Evolutionary conservation across 371 early-diverging fungal species (phyloP).

Genomic region (Actinomortierella ambigua): DNA sequence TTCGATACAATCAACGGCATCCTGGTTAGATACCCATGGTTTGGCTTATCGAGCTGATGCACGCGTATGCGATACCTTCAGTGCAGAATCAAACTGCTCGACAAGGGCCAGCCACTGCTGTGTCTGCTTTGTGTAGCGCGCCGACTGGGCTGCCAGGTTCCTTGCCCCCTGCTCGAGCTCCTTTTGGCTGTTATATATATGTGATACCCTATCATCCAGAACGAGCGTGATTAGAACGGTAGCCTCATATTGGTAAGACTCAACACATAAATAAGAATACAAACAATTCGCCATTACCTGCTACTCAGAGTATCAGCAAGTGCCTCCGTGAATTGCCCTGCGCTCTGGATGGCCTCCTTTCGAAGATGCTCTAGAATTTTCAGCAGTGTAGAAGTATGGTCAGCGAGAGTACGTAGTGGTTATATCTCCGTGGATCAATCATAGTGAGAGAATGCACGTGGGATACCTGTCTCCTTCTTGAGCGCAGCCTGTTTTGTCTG

Average conservation of each 20-base stretch:
- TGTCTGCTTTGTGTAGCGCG: slow-evolving; percentile 59
- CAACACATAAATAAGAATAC: neutral
- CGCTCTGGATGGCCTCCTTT: slow-evolving; percentile 57
- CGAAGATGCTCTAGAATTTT: slow-evolving; percentile 55
- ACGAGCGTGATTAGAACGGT: no score
- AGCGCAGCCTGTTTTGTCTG: slow-evolving; percentile 49
- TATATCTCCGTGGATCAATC: no score
- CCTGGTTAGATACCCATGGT: neutral
- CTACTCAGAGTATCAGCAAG: slow-evolving; percentile 61
- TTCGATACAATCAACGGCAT: neutral
- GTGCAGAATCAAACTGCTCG: slow-evolving; percentile 60
- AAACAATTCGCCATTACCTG: slow-evolving; percentile 40
- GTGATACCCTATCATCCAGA: slow-evolving; percentile 47
- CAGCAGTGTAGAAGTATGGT: no score
- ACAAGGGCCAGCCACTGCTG: slow-evolving; percentile 66
- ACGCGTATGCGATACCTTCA: slow-evolving; percentile 51
- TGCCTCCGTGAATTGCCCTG: slow-evolving; percentile 57
- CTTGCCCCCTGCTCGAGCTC: slow-evolving; percentile 64
- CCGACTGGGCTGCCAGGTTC: slow-evolving; percentile 52
- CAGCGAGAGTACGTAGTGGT: no score
- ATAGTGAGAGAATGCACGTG: no score
- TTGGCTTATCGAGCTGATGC: neutral
- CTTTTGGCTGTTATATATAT: slow-evolving; percentile 62
- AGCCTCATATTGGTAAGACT: neutral
- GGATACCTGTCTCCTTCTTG: slow-evolving; percentile 52